A percentile compares a stretch with the other conserved stretches of the same genome.
Conservation (phyloP, 202 grass and related monocot genomes). For the Panicum hallii region DNA sequence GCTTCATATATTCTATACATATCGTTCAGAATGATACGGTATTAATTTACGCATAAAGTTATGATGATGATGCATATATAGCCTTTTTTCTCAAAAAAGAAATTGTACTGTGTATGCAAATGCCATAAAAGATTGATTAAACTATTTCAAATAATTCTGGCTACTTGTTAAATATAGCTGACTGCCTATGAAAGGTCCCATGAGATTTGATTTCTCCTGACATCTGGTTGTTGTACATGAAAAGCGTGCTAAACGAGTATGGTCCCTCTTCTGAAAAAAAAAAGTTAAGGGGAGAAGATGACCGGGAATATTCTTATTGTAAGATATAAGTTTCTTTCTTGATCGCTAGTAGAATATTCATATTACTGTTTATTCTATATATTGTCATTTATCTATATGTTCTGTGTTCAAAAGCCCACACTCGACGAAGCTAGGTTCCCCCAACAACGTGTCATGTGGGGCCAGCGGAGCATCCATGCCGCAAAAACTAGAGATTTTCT, state of each 20-base stretch:
- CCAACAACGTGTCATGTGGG: background rate
- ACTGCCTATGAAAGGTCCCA: no score
- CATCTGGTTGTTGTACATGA: background rate
- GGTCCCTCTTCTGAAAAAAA: background rate
- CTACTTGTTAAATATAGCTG: background rate
- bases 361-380: background rate
- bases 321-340: background rate
- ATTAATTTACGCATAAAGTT: background rate
- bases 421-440: background rate
- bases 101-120: background rate
- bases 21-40: background rate
- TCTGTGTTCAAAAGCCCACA: background rate
- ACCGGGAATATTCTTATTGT: slow-evolving; percentile 13
- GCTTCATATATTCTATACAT: background rate
- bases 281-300: background rate
- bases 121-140: background rate
- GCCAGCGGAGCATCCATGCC: no score
- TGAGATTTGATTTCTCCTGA: background rate
- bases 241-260: background rate
- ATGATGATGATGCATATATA: background rate
- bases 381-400: background rate
- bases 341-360: background rate
- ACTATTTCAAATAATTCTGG: background rate
- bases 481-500: background rate
- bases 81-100: background rate